These are phyloP conservation scores for Diplocarpon rosae DNA, from an alignment of 2,329 filamentous ascomycete genomes.

Conservation along the genomic window DNA sequence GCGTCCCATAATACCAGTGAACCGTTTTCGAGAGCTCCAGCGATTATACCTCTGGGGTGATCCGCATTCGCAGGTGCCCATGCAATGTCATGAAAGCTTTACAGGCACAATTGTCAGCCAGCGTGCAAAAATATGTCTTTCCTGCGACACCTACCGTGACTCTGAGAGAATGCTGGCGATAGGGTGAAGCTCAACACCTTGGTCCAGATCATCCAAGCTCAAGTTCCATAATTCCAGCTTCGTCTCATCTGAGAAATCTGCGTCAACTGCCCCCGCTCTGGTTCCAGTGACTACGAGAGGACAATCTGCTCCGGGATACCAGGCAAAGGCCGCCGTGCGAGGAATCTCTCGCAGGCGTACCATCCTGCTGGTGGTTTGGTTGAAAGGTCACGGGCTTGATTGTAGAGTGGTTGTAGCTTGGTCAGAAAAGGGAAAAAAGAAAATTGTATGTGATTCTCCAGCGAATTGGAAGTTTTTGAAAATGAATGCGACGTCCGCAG, in stretches of 20 bases:
- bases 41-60: slow-evolving; percentile 78
- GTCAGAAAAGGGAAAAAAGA: not conserved
- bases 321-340: slow-evolving; percentile 92
- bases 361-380: slow-evolving; percentile 43
- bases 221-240: slow-evolving; percentile 96
- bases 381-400: slow-evolving; percentile 7
- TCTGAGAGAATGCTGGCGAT: slow-evolving; percentile 76
- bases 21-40: slow-evolving; percentile 89
- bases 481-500: slow-evolving; percentile 12
- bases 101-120: slow-evolving; percentile 6
- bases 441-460: not conserved
- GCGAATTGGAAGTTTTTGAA: slow-evolving; percentile 10
- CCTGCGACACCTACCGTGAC: slow-evolving; percentile 54
- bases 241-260: slow-evolving; percentile 95
- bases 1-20: slow-evolving; percentile 91
- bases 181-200: slow-evolving; percentile 75
- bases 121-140: not conserved
- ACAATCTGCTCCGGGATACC: slow-evolving; percentile 71
- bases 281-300: slow-evolving; percentile 89
- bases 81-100: slow-evolving; percentile 90
- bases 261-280: slow-evolving; percentile 86
- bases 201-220: slow-evolving; percentile 63
- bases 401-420: slow-evolving; percentile 4
- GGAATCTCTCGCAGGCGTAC: slow-evolving; percentile 94
- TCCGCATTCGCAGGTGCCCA: slow-evolving; percentile 79